Percentiles rank a stretch among this genome's conserved stretches.
Conservation (phyloP, 1,139 yeast genomes). For the Yamadazyma friedrichii region DNA sequence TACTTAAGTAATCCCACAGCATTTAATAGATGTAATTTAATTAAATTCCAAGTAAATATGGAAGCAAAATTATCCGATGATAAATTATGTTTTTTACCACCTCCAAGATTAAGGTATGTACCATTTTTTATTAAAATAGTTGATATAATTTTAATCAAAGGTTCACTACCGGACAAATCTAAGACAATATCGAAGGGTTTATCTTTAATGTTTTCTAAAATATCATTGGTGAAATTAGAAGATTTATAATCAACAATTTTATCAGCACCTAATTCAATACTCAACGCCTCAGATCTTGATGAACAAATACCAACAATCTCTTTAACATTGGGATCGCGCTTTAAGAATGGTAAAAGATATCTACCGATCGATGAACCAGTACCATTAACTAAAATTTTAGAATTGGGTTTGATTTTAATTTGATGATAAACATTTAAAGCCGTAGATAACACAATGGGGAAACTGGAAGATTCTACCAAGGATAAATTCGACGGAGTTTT, state of each 20-base stretch:
- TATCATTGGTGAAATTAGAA: constrained; percentile 21
- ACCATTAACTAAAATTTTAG: constrained; percentile 59
- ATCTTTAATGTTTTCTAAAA: constrained; percentile 23
- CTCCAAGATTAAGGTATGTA: constrained; percentile 49
- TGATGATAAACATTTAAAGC: constrained; percentile 26
- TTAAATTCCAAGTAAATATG: constrained; percentile 1
- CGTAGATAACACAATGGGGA: constrained; percentile 57
- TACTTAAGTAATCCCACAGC: constrained; percentile 14
- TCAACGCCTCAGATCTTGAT: constrained; percentile 32
- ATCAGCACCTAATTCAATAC: constrained; percentile 52
- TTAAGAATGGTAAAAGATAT: constrained; percentile 57
- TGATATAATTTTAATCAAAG: constrained; percentile 12
- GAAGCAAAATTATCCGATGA: constrained; percentile 2
- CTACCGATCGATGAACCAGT: constrained; percentile 75
- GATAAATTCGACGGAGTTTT: constrained; percentile 44
- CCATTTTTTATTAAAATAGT: constrained; percentile 24
- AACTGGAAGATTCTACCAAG: constrained; percentile 55
- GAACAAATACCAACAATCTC: constrained; percentile 47
- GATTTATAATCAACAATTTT: constrained; percentile 47
- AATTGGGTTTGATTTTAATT: constrained; percentile 8
- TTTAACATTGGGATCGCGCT: constrained; percentile 38
- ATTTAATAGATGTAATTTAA: constrained; percentile 6
- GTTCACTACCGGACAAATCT: constrained; percentile 29
- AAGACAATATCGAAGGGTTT: constrained; percentile 36
- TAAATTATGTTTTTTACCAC: constrained; percentile 43